Evolutionary conservation across 2,329 filamentous ascomycete species (phyloP).

Genomic region (Penicillium hesseltinei): DNA sequence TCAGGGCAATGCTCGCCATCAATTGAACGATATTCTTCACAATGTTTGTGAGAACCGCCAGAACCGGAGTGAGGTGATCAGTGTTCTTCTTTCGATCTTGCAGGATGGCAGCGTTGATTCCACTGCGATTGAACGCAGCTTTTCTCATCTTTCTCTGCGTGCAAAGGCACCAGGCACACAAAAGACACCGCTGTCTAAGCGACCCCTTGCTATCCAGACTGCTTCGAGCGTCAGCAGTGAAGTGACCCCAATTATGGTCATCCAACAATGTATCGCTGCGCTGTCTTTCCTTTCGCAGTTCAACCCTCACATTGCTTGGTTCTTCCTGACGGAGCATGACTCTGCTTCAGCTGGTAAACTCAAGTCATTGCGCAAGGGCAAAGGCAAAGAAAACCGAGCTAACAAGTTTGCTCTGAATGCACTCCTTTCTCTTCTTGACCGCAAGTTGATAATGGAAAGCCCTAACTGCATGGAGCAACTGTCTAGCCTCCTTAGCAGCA

Average conservation of each 20-base stretch:
- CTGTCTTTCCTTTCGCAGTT: constrained; percentile 79
- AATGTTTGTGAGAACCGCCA: constrained; percentile 96
- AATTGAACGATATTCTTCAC: constrained; percentile 81
- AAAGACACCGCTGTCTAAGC: constrained; percentile 78
- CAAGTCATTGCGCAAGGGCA: constrained; percentile 76
- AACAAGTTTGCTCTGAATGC: constrained; percentile 91
- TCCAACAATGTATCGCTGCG: constrained; percentile 88
- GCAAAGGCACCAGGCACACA: constrained; percentile 76
- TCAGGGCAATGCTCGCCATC: constrained; percentile 77
- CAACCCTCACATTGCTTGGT: constrained; percentile 81
- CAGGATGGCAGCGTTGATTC: constrained; percentile 95
- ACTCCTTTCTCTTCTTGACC: constrained; percentile 79
- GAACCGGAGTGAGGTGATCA: constrained; percentile 90
- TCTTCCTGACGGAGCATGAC: constrained; percentile 95
- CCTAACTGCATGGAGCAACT: constrained; percentile 95
- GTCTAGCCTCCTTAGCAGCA: constrained; percentile 79
- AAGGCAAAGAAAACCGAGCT: constrained; percentile 78
- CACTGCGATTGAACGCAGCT: constrained; percentile 90
- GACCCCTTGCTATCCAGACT: constrained; percentile 63
- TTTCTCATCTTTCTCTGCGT: constrained; percentile 85
- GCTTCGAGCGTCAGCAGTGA: constrained; percentile 67
- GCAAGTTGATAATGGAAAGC: constrained; percentile 95
- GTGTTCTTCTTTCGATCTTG: constrained; percentile 84
- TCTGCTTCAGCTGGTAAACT: constrained; percentile 74
- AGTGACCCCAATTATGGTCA: constrained; percentile 88